Base-by-base conservation (phyloP, 2,329 filamentous ascomycete genomes). In the Moelleriella libera region DNA sequence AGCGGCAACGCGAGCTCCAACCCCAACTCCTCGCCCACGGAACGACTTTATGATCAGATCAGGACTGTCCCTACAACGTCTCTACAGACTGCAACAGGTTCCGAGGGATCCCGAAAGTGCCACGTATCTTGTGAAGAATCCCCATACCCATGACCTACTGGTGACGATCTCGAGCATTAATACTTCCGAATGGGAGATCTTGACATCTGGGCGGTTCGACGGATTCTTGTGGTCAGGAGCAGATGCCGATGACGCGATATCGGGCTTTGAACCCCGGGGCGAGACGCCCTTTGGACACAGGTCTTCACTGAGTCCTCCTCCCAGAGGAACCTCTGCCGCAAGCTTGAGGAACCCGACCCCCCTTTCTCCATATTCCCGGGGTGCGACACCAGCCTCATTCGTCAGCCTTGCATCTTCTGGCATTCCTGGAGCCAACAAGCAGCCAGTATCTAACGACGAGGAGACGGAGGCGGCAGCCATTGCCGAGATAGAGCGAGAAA, bases 181-280 rank as follows among this genome's bases (percentile, higher is more conserved):
- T 59, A 78, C 82, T 44, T 85, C 86, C n/a, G 90, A 97, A 64
- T 97, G 90, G 90, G 90, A 96, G 52, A 94, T 97, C 48, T 73
- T 97, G 10, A 87, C 84, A 5, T 96, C 90, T 0, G 90, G 90
- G 30, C 84, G 90, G 30, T 97, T 97, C 57, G 89, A 96, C 59
- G 90, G 90, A 4, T 97, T 97, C 66, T 73, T 96, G 21, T 94
- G 90, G 80, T 94, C 88, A 43, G 90, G 90, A 28, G 88, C 87
- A 6, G 89, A 96, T 47, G 61, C 56, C n/a, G 74, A 76, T 30
- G 70, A 72, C 41, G 58, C 49, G 52, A 61, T 56, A 39, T 63
- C 63, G 48, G 73, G 59, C 32, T 59, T 62, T 46, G 72, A 74
- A n/a, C 79, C 71, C 47, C 68, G 72, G 58, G 76, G 66, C 53